Percentiles rank a stretch among this genome's conserved stretches.
phyloP scores from a whole-genome alignment of 371 early-diverging fungal genomes.

The Mucor racemosus region DNA sequence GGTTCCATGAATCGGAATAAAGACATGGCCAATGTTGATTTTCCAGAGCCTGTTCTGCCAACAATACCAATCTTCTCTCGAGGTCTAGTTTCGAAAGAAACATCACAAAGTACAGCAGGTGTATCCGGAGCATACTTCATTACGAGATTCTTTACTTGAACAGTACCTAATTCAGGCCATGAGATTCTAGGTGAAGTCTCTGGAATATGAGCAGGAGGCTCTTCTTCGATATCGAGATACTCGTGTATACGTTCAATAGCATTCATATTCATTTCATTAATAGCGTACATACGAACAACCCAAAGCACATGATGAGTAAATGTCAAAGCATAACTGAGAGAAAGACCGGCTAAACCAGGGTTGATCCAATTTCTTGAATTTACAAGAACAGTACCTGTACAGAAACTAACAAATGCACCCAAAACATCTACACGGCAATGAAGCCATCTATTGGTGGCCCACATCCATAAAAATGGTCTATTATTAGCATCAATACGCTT shows the following conservation, averaged over 20 bases:
- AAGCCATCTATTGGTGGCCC: conserved; percentile 91
- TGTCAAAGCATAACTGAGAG: conserved; percentile 72
- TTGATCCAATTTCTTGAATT: conserved; percentile 57
- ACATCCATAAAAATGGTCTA: conserved; percentile 82
- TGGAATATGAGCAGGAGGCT: conserved; percentile 59
- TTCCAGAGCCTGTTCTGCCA: conserved; percentile 64
- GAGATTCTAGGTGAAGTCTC: conserved; percentile 53
- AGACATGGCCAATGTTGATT: conserved; percentile 68
- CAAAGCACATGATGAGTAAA: conserved; percentile 77
- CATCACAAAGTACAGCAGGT: conserved; percentile 69
- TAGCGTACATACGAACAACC: conserved; percentile 79
- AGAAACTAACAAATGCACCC: conserved; percentile 75
- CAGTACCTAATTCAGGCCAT: conserved; percentile 79
- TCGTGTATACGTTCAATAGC: conserved; percentile 84
- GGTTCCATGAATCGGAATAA: conserved; percentile 79
- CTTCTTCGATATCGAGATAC: conserved; percentile 74
- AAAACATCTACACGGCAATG: conserved; percentile 78
- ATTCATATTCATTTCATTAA: conserved; percentile 87
- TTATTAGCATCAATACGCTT: conserved; percentile 69
- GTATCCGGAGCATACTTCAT: conserved; percentile 71
- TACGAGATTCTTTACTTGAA: conserved; percentile 65
- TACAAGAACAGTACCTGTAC: conserved; percentile 66
- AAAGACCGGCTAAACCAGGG: conserved; percentile 80
- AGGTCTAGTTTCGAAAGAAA: conserved; percentile 63
- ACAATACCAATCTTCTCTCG: conserved; percentile 68